Evolutionary conservation across 2,329 filamentous ascomycete species (phyloP).

Genomic region (Lecanicillium sp.): DNA sequence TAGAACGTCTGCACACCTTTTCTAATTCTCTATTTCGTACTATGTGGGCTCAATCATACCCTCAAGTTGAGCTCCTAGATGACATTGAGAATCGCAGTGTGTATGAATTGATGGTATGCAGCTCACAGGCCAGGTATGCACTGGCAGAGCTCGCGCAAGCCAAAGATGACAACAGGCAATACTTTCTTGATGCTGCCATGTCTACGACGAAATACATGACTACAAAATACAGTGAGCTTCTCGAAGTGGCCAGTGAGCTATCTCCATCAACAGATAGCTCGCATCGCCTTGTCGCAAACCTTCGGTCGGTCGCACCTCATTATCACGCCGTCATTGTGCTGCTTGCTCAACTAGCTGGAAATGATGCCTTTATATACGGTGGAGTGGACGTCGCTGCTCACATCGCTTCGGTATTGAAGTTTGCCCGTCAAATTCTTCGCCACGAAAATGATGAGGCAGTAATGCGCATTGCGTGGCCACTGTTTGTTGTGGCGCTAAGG

Average conservation of each 20-base stretch:
- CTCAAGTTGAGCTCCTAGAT: slow-evolving; percentile 24
- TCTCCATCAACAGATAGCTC: slow-evolving; percentile 16
- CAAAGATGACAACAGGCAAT: slow-evolving; percentile 13
- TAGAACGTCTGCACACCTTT: slow-evolving; percentile 21
- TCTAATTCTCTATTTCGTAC: slow-evolving; percentile 23
- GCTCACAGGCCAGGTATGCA: slow-evolving; percentile 22
- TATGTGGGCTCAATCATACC: slow-evolving; percentile 24
- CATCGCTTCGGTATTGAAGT: slow-evolving; percentile 17
- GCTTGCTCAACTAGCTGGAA: slow-evolving; percentile 8
- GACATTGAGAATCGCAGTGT: slow-evolving; percentile 26
- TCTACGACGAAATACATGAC: slow-evolving; percentile 14
- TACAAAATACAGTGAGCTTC: slow-evolving; percentile 15
- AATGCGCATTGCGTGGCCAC: slow-evolving; percentile 23
- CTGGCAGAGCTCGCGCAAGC: slow-evolving; percentile 19
- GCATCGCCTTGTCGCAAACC: slow-evolving; percentile 23
- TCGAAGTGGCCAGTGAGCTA: slow-evolving; percentile 18
- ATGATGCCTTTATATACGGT: neutral
- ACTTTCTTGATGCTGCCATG: slow-evolving; percentile 11
- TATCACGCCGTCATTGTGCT: slow-evolving; percentile 25
- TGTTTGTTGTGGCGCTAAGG: slow-evolving; percentile 26
- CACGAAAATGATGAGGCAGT: slow-evolving; percentile 23
- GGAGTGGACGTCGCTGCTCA: neutral
- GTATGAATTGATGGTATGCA: slow-evolving; percentile 20
- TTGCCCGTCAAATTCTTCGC: slow-evolving; percentile 23
- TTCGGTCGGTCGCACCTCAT: slow-evolving; percentile 23